Conservation (phyloP, 2,329 filamentous ascomycete genomes). For the Claviceps sp. region DNA sequence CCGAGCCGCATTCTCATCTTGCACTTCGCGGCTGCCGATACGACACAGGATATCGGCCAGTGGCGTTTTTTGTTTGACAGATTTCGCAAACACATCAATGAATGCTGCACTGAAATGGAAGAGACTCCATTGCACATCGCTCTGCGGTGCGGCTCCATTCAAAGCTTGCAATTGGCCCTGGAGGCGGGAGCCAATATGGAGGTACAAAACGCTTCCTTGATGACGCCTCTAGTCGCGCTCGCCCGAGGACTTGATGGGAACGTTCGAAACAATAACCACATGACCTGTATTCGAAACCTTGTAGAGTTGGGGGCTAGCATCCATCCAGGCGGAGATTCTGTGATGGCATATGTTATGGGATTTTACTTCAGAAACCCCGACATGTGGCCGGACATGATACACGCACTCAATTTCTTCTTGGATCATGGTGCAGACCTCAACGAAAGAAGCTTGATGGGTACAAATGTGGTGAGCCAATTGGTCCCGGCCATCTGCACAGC, state of each 20-base stretch:
- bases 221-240: neutral
- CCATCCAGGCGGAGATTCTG: neutral
- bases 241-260: neutral
- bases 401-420: neutral
- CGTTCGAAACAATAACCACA: neutral
- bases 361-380: neutral
- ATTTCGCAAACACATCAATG: neutral
- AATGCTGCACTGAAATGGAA: too few species aligned
- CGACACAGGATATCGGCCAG: neutral
- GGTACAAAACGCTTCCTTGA: neutral
- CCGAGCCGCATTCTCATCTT: neutral
- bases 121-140: neutral
- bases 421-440: slow-evolving; percentile 1
- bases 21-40: neutral
- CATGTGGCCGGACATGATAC: neutral
- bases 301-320: neutral
- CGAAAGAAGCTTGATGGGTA: neutral
- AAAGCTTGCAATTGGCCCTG: neutral
- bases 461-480: neutral
- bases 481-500: neutral
- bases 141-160: neutral
- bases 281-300: neutral
- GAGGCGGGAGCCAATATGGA: neutral
- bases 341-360: neutral
- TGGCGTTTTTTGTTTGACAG: neutral